These are phyloP conservation scores for Aspergillus sp. DNA, from an alignment of 2,329 filamentous ascomycete species.

Conservation along the genomic window DNA sequence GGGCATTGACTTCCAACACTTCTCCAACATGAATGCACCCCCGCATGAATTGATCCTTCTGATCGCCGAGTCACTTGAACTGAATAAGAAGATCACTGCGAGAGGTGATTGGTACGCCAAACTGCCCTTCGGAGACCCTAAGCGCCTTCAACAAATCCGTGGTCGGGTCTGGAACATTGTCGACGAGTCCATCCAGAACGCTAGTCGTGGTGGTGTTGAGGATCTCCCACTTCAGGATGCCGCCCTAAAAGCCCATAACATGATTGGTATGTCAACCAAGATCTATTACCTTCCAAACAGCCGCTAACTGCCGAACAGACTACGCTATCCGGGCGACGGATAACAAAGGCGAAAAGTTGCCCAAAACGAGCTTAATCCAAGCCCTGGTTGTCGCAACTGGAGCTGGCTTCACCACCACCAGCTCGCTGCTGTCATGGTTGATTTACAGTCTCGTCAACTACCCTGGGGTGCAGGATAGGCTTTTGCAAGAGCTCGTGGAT, in stretches of 20 bases:
- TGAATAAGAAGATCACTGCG: slow-evolving; percentile 62
- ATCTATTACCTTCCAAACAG: neutral
- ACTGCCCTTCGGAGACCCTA: slow-evolving; percentile 61
- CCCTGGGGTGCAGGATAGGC: slow-evolving; percentile 57
- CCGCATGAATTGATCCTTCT: slow-evolving; percentile 54
- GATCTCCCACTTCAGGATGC: slow-evolving; percentile 46
- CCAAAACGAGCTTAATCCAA: slow-evolving; percentile 44
- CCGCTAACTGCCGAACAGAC: slow-evolving; percentile 36
- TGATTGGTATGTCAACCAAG: slow-evolving; percentile 38
- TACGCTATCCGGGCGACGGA: slow-evolving; percentile 58
- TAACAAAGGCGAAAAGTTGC: slow-evolving; percentile 57
- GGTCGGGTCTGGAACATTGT: slow-evolving; percentile 25
- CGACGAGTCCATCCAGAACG: slow-evolving; percentile 24
- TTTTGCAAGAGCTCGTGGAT: slow-evolving; percentile 61
- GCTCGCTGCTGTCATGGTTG: slow-evolving; percentile 60
- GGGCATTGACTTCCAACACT: slow-evolving; percentile 50
- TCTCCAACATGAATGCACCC: slow-evolving; percentile 46
- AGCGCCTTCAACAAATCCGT: slow-evolving; percentile 37
- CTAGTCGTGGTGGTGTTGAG: slow-evolving; percentile 24
- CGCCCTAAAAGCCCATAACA: slow-evolving; percentile 42
- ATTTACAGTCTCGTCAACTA: slow-evolving; percentile 58
- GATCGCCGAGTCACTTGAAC: slow-evolving; percentile 54
- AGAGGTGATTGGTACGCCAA: slow-evolving; percentile 59
- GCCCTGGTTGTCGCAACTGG: slow-evolving; percentile 56
- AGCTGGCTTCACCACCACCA: slow-evolving; percentile 64